Evolutionary conservation across 2,329 filamentous ascomycete species (phyloP).

Genomic region (Pseudogymnoascus sp.): DNA sequence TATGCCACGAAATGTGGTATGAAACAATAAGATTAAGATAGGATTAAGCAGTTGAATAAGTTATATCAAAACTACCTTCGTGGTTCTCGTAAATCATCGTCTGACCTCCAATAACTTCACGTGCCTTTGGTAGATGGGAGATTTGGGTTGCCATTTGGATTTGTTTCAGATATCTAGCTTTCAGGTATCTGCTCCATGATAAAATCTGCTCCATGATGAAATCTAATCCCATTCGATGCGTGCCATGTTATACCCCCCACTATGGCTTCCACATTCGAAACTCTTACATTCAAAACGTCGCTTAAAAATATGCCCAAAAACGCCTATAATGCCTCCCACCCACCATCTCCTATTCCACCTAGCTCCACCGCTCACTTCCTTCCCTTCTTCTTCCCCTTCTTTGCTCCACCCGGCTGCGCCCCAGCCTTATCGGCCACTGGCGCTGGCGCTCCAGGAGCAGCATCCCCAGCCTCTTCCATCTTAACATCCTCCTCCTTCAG

Average conservation of each 20-base stretch:
- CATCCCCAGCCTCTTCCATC: conserved; percentile 33
- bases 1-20: background rate
- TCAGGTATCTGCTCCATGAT: background rate
- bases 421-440: conserved; percentile 30
- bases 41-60: background rate
- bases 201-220: background rate
- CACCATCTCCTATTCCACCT: background rate
- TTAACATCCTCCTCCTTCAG: conserved; percentile 30
- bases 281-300: background rate
- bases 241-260: background rate
- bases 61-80: background rate
- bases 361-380: conserved; percentile 45
- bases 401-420: conserved; percentile 34
- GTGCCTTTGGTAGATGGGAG: background rate
- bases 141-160: background rate
- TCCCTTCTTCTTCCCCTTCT: conserved; percentile 65
- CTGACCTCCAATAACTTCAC: background rate
- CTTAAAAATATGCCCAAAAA: conserved; percentile 7
- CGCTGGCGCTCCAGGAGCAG: conserved; percentile 20
- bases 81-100: background rate
- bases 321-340: conserved; percentile 2
- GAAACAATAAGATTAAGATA: conserved; percentile 3
- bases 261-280: background rate
- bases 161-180: background rate
- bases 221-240: background rate